These are phyloP conservation scores for Rhodocollybia butyracea DNA, from an alignment of 768 basidiomycete genomes.

Conservation along the genomic window DNA sequence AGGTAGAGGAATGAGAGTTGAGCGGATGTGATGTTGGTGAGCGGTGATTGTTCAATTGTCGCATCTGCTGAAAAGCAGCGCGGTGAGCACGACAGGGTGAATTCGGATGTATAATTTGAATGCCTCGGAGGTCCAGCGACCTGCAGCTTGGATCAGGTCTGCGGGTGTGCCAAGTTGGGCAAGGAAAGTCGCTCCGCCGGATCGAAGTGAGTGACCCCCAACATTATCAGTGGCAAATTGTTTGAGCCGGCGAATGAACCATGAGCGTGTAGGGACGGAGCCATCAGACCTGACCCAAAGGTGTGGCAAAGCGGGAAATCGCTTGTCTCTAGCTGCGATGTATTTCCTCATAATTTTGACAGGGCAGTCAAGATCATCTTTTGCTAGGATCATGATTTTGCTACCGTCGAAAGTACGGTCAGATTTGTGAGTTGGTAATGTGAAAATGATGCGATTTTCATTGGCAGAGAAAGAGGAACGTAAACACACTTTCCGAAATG, in stretches of 20 bases:
- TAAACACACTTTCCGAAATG: neutral
- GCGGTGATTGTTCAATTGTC: no score
- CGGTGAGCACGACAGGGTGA: slow-evolving; percentile 22
- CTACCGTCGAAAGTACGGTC: slow-evolving; percentile 9
- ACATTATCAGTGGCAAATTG: neutral
- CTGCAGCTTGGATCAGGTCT: slow-evolving; percentile 22
- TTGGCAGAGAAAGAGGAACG: neutral
- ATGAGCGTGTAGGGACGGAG: neutral
- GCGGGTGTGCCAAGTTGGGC: slow-evolving; percentile 20
- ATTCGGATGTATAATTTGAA: slow-evolving; percentile 28
- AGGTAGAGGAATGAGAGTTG: no score
- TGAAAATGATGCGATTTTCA: neutral
- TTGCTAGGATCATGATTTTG: slow-evolving; percentile 10
- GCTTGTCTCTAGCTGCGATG: neutral
- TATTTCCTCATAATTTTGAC: neutral
- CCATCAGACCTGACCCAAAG: neutral
- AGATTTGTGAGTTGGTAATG: neutral
- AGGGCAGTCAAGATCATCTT: slow-evolving; percentile 13
- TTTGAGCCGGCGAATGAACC: neutral
- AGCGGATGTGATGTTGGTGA: no score
- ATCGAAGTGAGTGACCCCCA: slow-evolving; percentile 21
- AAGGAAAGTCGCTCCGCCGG: slow-evolving; percentile 7
- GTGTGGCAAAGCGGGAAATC: neutral
- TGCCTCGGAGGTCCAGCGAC: slow-evolving; percentile 27
- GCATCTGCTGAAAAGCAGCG: neutral